These are phyloP conservation scores for Alternaria novae-zelandiae DNA, from an alignment of 2,329 filamentous ascomycete genomes.

Conservation along the genomic window DNA sequence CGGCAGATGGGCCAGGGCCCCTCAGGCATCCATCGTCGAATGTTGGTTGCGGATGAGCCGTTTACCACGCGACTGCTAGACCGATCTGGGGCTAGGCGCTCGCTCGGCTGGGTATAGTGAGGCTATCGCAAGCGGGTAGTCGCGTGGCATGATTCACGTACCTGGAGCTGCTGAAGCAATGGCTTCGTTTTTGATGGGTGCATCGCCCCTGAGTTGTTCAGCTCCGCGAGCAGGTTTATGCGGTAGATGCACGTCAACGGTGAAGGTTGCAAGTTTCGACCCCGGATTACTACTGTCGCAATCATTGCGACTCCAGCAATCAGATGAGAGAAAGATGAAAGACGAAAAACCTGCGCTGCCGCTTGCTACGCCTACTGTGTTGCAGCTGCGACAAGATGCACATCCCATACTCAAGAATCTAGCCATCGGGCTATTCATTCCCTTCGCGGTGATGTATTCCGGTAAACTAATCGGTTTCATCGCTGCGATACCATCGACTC, in stretches of 20 bases:
- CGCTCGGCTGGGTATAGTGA: background rate
- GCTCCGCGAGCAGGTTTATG: background rate
- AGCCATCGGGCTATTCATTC: background rate
- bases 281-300: background rate
- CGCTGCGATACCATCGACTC: background rate
- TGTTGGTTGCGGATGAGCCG: background rate
- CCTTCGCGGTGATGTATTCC: background rate
- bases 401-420: background rate
- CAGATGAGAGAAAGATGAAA: background rate
- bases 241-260: background rate
- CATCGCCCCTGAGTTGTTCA: slow-evolving; percentile 6
- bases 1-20: background rate
- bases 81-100: background rate
- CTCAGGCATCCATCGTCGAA: background rate
- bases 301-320: background rate
- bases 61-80: slow-evolving; percentile 4
- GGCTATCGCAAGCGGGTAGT: background rate
- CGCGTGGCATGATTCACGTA: slow-evolving; percentile 14
- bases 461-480: slow-evolving; percentile 2
- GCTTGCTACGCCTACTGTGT: background rate
- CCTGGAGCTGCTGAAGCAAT: slow-evolving; percentile 10
- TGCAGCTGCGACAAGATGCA: background rate
- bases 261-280: background rate
- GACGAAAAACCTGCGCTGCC: background rate
- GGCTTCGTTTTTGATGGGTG: slow-evolving; percentile 3